Conservation (phyloP, 179 eudicot species). For the Silene coronaria region DNA sequence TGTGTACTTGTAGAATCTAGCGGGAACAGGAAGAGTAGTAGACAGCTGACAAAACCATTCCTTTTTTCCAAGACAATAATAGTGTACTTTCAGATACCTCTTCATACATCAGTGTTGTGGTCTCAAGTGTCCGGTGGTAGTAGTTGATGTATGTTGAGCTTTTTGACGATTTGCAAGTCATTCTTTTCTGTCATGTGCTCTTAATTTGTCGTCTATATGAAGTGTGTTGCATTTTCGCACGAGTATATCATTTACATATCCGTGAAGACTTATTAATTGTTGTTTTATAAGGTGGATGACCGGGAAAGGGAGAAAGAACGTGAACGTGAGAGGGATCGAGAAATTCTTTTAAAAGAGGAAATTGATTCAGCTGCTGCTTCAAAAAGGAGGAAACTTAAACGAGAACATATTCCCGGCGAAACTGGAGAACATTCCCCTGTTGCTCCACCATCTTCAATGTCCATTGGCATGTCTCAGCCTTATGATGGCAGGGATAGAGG, state of each 20-base stretch:
- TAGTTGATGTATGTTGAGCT: not conserved
- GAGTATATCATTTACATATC: not conserved
- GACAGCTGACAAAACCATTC: not conserved
- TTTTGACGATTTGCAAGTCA: not conserved
- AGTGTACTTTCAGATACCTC: not conserved
- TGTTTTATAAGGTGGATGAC: constrained; percentile 50
- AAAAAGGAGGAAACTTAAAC: constrained; percentile 84
- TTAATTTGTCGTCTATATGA: not conserved
- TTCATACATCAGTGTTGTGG: not conserved
- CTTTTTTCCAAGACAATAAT: not conserved
- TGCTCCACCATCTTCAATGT: constrained; percentile 48
- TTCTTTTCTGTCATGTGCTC: not conserved
- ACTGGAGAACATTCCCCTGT: constrained; percentile 86
- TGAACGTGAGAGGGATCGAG: constrained; percentile 72
- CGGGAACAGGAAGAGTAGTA: not conserved
- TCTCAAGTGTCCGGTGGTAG: not conserved
- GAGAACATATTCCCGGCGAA: constrained; percentile 71
- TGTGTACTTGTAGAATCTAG: not conserved
- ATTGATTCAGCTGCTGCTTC: constrained; percentile 64
- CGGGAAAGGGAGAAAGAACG: constrained; percentile 45
- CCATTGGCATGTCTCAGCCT: constrained; percentile 47
- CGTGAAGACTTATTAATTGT: not conserved
- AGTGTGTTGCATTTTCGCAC: not conserved
- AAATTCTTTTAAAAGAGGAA: constrained; percentile 61
- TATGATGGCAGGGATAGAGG: constrained; percentile 83